phyloP scores from a whole-genome alignment of 768 basidiomycete species.

The Agrocybe praecox region DNA sequence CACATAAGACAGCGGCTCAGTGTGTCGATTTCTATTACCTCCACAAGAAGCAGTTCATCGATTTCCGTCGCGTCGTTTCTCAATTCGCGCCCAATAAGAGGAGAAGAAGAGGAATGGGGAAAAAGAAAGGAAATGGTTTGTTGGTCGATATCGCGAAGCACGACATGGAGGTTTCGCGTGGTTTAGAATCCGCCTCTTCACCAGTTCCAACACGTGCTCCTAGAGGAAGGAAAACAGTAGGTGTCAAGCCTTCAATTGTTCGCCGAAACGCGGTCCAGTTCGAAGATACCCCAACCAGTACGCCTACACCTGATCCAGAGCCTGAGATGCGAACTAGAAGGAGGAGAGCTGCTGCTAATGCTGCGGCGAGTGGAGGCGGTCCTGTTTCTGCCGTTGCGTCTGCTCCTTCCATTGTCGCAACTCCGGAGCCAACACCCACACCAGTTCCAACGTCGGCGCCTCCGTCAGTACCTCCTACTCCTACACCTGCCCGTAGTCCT shows the following conservation, averaged over 20 bases:
- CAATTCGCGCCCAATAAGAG: slow-evolving; percentile 69
- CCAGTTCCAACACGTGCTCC: slow-evolving; percentile 37
- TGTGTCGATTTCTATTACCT: slow-evolving; percentile 95
- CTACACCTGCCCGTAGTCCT: neutral
- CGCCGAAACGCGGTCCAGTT: slow-evolving; percentile 45
- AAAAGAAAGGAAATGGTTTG: slow-evolving; percentile 82
- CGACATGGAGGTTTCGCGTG: slow-evolving; percentile 55
- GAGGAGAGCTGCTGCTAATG: slow-evolving; percentile 12
- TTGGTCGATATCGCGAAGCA: slow-evolving; percentile 81
- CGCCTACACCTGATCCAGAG: slow-evolving; percentile 76
- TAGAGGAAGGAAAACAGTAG: slow-evolving; percentile 46
- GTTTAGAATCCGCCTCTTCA: slow-evolving; percentile 26
- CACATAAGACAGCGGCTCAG: slow-evolving; percentile 85
- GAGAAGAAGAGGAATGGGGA: slow-evolving; percentile 60
- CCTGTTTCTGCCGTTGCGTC: slow-evolving; percentile 12
- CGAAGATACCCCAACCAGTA: slow-evolving; percentile 54
- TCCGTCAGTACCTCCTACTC: neutral
- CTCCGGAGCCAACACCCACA: neutral
- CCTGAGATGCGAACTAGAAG: slow-evolving; percentile 53
- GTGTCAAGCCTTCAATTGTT: slow-evolving; percentile 27
- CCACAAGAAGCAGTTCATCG: slow-evolving; percentile 86
- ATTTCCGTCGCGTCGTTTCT: slow-evolving; percentile 78
- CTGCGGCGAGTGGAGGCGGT: slow-evolving; percentile 3
- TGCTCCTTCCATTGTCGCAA: slow-evolving; percentile 1
- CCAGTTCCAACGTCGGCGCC: slow-evolving; percentile 3